Conservation (phyloP, 208 protist species). For the Willaertia magna region DNA sequence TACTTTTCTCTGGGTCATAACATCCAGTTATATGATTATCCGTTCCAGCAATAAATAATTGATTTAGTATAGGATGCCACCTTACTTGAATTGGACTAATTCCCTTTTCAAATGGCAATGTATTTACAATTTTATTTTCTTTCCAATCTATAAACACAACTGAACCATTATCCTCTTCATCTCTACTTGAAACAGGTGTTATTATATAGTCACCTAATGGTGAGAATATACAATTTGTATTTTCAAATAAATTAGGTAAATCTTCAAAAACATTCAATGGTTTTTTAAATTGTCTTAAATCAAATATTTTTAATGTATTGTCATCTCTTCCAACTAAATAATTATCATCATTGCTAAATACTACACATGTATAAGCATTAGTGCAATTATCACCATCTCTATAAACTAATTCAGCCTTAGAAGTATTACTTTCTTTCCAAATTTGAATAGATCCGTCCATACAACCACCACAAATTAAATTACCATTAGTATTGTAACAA, state of each 20-base stretch:
- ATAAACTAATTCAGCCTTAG: neutral
- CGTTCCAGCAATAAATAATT: neutral
- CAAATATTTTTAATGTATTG: neutral
- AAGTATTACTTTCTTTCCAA: neutral
- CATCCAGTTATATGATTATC: neutral
- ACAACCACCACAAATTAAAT: neutral
- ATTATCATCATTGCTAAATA: neutral
- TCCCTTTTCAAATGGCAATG: neutral
- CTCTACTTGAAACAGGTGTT: too few species aligned
- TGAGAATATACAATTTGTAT: neutral
- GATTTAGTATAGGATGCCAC: constrained; percentile 3
- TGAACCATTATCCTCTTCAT: neutral
- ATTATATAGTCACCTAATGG: neutral
- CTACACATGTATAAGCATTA: neutral
- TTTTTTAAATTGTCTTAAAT: neutral
- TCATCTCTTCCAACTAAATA: neutral
- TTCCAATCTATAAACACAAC: neutral
- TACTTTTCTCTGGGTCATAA: neutral
- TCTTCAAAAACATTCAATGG: neutral
- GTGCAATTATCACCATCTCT: neutral
- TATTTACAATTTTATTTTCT: neutral
- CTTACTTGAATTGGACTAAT: neutral
- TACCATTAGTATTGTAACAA: neutral
- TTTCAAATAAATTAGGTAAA: neutral
- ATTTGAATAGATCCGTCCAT: neutral